phyloP scores from a whole-genome alignment of 2,329 filamentous ascomycete genomes.

The Cladosporium halotolerans region DNA sequence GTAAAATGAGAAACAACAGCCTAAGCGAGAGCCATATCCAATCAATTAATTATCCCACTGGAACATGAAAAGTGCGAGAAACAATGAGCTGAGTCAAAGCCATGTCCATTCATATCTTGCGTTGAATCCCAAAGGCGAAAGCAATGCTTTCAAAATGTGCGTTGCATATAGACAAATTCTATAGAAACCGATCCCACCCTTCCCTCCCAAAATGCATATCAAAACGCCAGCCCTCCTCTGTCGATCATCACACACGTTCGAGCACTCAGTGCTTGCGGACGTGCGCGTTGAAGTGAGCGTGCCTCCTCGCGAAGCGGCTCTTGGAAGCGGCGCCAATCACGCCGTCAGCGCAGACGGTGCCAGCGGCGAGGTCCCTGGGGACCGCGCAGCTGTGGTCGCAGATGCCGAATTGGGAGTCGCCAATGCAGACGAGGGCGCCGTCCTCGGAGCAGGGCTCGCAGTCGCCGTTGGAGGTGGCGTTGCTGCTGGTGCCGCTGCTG shows the following conservation, averaged over 20 bases:
- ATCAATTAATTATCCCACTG: too few species aligned
- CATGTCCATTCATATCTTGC: too few species aligned
- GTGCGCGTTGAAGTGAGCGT: constrained; percentile 11
- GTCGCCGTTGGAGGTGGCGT: constrained; percentile 10
- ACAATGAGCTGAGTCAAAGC: too few species aligned
- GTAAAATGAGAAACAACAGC: too few species aligned
- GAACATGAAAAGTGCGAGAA: too few species aligned
- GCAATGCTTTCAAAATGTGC: too few species aligned
- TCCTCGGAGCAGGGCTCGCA: constrained; percentile 34
- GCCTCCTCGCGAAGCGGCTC: constrained; percentile 14
- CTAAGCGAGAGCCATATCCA: too few species aligned
- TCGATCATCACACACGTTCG: too few species aligned
- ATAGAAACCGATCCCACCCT: too few species aligned
- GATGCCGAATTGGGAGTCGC: constrained; percentile 36
- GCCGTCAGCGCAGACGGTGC: constrained; percentile 37
- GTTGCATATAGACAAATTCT: too few species aligned
- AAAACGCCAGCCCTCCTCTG: not conserved
- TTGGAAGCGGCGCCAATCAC: constrained; percentile 21
- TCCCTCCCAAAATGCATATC: not conserved
- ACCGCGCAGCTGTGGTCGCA: constrained; percentile 40
- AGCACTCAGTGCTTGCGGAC: constrained; percentile 10
- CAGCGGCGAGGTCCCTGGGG: constrained; percentile 35
- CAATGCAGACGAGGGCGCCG: constrained; percentile 40
- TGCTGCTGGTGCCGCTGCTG: not conserved
- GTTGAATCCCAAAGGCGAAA: too few species aligned